Conservation (phyloP, 805 yeast species). For the Candida pini region DNA sequence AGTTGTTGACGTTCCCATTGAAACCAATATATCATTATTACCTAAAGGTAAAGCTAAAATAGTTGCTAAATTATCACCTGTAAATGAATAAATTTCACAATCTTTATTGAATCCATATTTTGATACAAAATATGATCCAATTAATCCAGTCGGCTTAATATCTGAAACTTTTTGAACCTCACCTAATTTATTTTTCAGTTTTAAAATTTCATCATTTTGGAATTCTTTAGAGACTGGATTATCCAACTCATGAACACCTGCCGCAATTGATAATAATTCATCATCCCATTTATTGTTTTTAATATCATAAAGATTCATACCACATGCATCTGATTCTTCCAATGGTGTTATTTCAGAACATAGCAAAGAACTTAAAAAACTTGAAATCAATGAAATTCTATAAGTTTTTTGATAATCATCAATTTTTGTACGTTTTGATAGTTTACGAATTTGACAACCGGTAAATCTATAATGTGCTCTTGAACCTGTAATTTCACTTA, state of each 20-base stretch:
- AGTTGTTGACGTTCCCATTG: constrained; percentile 91
- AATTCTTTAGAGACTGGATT: constrained; percentile 30
- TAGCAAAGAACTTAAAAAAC: constrained; percentile 68
- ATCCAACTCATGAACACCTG: constrained; percentile 41
- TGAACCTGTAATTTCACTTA: constrained; percentile 75
- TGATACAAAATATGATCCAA: constrained; percentile 54
- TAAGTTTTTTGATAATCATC: constrained; percentile 49
- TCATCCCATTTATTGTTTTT: constrained; percentile 49
- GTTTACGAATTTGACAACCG: constrained; percentile 83
- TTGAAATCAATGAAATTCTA: constrained; percentile 70
- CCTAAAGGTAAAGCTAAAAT: constrained; percentile 74
- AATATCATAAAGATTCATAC: constrained; percentile 84
- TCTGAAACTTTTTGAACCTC: constrained; percentile 44
- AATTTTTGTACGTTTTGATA: constrained; percentile 48
- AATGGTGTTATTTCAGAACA: constrained; percentile 57
- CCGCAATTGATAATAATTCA: constrained; percentile 48
- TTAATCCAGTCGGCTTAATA: constrained; percentile 37
- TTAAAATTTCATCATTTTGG: constrained; percentile 29
- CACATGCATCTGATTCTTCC: constrained; percentile 88
- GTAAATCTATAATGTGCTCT: constrained; percentile 87
- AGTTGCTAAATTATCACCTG: constrained; percentile 91
- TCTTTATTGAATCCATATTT: constrained; percentile 56
- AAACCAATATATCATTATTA: constrained; percentile 70
- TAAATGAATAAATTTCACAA: constrained; percentile 68
- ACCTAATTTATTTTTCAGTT: constrained; percentile 50